Evolutionary conservation across 2,329 filamentous ascomycete species (phyloP).

Genomic region (Talaromyces rugulosus): DNA sequence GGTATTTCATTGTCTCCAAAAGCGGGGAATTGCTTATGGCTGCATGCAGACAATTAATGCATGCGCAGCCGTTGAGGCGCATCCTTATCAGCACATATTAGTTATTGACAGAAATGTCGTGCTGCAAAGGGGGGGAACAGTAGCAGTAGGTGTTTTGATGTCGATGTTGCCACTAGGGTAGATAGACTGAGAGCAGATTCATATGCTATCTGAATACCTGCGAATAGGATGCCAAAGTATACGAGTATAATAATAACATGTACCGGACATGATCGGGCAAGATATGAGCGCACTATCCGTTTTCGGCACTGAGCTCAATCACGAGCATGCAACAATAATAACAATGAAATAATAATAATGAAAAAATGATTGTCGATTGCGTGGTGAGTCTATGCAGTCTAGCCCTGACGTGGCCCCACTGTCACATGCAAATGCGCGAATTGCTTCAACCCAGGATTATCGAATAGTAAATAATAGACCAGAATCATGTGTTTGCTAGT

Average conservation of each 20-base stretch:
- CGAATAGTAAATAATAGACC: background rate
- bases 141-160: background rate
- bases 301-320: background rate
- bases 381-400: background rate
- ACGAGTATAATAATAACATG: background rate
- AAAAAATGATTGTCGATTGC: background rate
- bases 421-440: constrained; percentile 8
- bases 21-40: background rate
- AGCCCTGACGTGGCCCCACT: constrained; percentile 1
- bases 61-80: background rate
- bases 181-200: too few species aligned
- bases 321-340: background rate
- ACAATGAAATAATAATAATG: background rate
- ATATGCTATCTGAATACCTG: too few species aligned
- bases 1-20: background rate
- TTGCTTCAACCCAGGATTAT: background rate
- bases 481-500: too few species aligned
- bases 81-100: background rate
- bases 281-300: background rate
- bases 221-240: too few species aligned
- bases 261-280: background rate
- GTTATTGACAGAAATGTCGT: background rate
- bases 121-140: background rate
- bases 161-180: background rate
- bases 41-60: background rate